phyloP scores from a whole-genome alignment of 345 rosid genomes.

The Populus davidiana region DNA sequence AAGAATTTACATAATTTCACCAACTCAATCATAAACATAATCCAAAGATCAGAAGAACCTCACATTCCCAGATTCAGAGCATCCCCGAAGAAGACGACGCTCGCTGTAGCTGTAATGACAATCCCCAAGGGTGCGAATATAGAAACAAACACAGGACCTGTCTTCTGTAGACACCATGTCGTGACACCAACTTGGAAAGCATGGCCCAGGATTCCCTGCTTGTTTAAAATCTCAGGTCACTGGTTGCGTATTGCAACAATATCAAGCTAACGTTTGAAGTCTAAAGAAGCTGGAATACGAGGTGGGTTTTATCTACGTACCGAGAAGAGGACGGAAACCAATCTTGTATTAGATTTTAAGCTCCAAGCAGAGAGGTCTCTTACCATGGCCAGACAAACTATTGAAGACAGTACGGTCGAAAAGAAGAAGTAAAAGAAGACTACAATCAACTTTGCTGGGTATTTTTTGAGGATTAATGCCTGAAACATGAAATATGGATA shows the following conservation, averaged over 20 bases:
- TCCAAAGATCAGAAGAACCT: neutral
- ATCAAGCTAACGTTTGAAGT: too few species aligned
- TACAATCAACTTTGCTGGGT: slow-evolving; percentile 8
- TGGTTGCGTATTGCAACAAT: neutral
- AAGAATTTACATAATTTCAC: neutral
- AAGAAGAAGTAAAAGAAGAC: slow-evolving; percentile 6
- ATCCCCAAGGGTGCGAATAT: slow-evolving; percentile 34
- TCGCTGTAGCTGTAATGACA: slow-evolving; percentile 19
- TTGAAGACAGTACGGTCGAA: neutral
- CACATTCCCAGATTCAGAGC: slow-evolving; percentile 28
- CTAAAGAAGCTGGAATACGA: neutral
- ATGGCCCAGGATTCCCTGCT: slow-evolving; percentile 16
- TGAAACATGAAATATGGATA: neutral
- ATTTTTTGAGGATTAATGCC: slow-evolving; percentile 6
- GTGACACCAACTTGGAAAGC: slow-evolving; percentile 9
- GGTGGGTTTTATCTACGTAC: slow-evolving; percentile 13
- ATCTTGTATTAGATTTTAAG: slow-evolving; percentile 11
- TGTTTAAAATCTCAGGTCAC: neutral
- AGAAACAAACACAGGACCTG: slow-evolving; percentile 32
- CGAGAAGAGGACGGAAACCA: slow-evolving; percentile 11
- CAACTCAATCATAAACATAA: neutral
- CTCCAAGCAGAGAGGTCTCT: slow-evolving; percentile 13
- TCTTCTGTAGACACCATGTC: slow-evolving; percentile 24
- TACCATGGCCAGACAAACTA: neutral
- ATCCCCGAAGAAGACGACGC: slow-evolving; percentile 20